Base-by-base conservation (phyloP, 768 basidiomycete genomes). In the Psilocybe cubensis region DNA sequence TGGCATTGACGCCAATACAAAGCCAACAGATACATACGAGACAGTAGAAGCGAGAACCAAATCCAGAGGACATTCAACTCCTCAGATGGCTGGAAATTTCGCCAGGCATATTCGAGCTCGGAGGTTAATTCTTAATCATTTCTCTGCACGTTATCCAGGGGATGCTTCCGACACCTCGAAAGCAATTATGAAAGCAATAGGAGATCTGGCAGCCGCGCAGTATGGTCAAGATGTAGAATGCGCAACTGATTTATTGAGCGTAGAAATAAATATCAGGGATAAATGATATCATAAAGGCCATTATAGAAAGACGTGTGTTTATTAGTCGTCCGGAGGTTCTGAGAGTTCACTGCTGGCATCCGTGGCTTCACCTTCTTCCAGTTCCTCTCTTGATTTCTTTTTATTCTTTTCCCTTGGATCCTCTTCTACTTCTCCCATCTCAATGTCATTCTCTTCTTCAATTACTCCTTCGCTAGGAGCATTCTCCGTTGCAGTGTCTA, bases 351-450 rank as follows among this genome's bases (percentile, higher is more conserved):
- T 92, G 64, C 89, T 91, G 38, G 81, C 79, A 65, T 92, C 91
- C 56, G 88, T 92, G 31, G 92, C 91, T 71, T 94, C 92, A 23
- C 92, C 92, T 73, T 94, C 92, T 67, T 94, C 92, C 59, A 92
- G 72, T 48, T 94, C 92, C 64, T 93, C 91, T 52, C 82, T 75
- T 38, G 68, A 53, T 60, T 83, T 87, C 70, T 77, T 85, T 70
- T 83, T 86, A 24, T 68, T 71, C 63, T 84, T 81, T 38, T 70
- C 70, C 58, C 79, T 83, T 2, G 84, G 83, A 52, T 84, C 83
- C 66, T 94, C 92, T 58, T 90, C 87, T 3, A 94, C 83, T 67
- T 94, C 92, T n/a, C 92, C 92, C 92, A 94, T 94, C 71, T 94
- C 92, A 60, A 94, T 92, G 60, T 94, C 91, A 61, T 90, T 82